Conservation (phyloP, 805 yeast species). For the Kodamaea hsintzibuensis region DNA sequence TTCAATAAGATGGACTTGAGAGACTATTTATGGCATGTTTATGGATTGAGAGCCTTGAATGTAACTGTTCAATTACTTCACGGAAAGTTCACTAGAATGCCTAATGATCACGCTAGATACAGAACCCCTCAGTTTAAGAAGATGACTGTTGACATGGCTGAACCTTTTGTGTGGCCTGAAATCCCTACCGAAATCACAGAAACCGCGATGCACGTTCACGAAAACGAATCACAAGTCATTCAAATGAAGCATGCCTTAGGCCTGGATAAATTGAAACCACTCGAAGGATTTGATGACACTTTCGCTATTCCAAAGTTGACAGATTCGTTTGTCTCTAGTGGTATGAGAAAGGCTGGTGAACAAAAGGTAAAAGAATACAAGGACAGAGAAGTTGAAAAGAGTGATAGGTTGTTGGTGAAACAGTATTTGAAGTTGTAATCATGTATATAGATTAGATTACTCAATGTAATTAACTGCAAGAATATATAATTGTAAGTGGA, state of each 20-base stretch:
- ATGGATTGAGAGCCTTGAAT: conserved; percentile 86
- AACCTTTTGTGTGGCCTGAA: conserved; percentile 96
- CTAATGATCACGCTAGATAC: conserved; percentile 63
- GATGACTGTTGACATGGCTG: conserved; percentile 95
- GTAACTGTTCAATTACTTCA: conserved; percentile 84
- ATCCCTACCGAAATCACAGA: conserved; percentile 38
- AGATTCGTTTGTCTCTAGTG: conserved; percentile 37
- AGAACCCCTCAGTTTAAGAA: conserved; percentile 83
- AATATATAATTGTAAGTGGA: not conserved
- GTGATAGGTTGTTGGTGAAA: conserved; percentile 32
- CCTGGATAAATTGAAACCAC: conserved; percentile 68
- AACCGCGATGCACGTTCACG: conserved; percentile 37
- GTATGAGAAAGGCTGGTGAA: conserved; percentile 27
- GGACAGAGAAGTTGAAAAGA: conserved; percentile 23
- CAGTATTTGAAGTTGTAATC: conserved; percentile 30
- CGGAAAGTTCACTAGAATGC: conserved; percentile 58
- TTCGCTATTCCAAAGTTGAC: conserved; percentile 45
- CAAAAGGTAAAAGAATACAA: conserved; percentile 18
- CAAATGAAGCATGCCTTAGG: conserved; percentile 55
- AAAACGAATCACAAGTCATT: conserved; percentile 53
- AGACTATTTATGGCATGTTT: conserved; percentile 87
- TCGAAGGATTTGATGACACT: conserved; percentile 74
- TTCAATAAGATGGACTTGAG: conserved; percentile 93
- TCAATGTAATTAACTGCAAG: not conserved
- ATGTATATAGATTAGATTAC: not conserved